A percentile compares a stretch with the other conserved stretches of the same genome.
phyloP scores from a whole-genome alignment of 306 rosid species.

The Boehmeria nivea region DNA sequence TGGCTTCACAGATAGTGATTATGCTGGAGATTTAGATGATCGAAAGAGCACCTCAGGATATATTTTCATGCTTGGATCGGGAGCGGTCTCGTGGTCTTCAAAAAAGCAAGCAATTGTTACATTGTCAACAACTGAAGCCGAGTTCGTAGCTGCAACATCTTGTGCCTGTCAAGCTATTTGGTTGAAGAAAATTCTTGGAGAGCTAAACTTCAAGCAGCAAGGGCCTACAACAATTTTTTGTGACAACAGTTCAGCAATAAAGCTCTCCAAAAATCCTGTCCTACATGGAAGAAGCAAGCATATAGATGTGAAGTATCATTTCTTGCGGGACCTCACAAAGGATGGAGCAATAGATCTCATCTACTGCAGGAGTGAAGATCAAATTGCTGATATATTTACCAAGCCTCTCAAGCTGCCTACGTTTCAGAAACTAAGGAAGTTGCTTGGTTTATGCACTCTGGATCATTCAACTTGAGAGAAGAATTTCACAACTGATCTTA shows the following conservation, averaged over 20 bases:
- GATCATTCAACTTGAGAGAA: too few relatives aligned
- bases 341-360: neutral
- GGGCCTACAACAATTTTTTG: neutral
- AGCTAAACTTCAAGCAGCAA: neutral
- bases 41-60: neutral
- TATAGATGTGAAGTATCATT: slow-evolving; percentile 1
- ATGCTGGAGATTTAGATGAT: neutral
- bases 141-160: neutral
- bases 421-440: neutral
- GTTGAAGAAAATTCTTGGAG: neutral
- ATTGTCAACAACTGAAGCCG: neutral
- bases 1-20: neutral
- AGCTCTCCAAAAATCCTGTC: neutral
- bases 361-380: neutral
- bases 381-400: neutral
- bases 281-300: slow-evolving; percentile 6
- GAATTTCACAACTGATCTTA: too few relatives aligned
- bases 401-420: neutral
- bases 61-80: neutral
- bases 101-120: neutral
- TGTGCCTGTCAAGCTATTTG: neutral
- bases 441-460: too few relatives aligned
- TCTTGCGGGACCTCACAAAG: neutral
- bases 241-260: neutral
- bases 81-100: neutral